Percentiles rank a stretch among this genome's conserved stretches.
Conservation (phyloP, 352 stramenopile genomes). For the Pythium volutum region DNA sequence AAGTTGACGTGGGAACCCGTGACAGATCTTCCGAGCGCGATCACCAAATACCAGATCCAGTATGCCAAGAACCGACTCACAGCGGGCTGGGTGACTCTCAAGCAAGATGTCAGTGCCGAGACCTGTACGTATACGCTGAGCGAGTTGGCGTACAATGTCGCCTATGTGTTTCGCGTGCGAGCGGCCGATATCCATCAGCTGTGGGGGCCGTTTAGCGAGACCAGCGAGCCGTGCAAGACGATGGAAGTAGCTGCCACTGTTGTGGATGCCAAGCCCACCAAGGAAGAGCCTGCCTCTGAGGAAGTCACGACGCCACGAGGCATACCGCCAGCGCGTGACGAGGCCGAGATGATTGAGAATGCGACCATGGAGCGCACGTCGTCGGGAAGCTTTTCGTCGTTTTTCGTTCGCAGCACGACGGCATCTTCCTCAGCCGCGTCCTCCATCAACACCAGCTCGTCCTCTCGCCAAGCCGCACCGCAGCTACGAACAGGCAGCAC, state of each 20-base stretch:
- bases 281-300: not conserved
- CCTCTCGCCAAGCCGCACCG: conserved; percentile 9
- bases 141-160: conserved; percentile 54
- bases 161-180: conserved; percentile 75
- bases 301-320: conserved; percentile 13
- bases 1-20: conserved; percentile 73
- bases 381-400: conserved; percentile 20
- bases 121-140: conserved; percentile 53
- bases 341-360: conserved; percentile 24
- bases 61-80: conserved; percentile 77
- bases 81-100: conserved; percentile 77
- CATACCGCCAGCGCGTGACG: conserved; percentile 11
- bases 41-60: conserved; percentile 80
- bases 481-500: conserved; percentile 61
- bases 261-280: no score
- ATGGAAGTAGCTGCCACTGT: not conserved
- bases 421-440: no score
- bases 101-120: conserved; percentile 55
- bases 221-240: conserved; percentile 63
- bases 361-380: conserved; percentile 6
- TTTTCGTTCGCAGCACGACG: conserved; percentile 26
- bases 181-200: conserved; percentile 41
- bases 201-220: conserved; percentile 77
- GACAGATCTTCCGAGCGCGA: conserved; percentile 34
- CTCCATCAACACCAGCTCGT: not conserved